phyloP scores from a whole-genome alignment of 352 stramenopile genomes.

The Bremia lactucae region DNA sequence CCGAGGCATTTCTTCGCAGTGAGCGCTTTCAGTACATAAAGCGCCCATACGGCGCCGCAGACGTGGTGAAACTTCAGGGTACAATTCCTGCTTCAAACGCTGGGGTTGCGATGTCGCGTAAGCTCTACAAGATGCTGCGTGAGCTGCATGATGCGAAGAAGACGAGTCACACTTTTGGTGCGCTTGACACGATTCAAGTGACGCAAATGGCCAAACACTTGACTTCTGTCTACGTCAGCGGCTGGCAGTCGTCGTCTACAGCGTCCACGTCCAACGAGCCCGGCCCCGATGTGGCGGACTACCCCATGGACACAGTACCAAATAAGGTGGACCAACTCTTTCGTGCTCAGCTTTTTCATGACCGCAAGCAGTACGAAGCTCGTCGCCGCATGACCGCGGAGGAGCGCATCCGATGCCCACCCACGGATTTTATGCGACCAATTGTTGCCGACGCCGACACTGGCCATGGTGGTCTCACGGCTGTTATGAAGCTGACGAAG shows the following conservation, averaged over 20 bases:
- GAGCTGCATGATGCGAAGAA: slow-evolving; percentile 67
- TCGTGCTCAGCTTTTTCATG: slow-evolving; percentile 93
- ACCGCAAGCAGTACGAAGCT: slow-evolving; percentile 94
- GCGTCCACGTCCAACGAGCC: slow-evolving; percentile 93
- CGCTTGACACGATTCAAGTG: slow-evolving; percentile 92
- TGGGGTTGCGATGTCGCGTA: slow-evolving; percentile 48
- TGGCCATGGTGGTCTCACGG: slow-evolving; percentile 91
- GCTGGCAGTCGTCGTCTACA: slow-evolving; percentile 95
- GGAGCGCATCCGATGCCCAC: slow-evolving; percentile 60
- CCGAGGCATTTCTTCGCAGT: slow-evolving; percentile 55
- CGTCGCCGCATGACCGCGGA: slow-evolving; percentile 71
- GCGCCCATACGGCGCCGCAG: slow-evolving; percentile 65
- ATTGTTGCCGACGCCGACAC: slow-evolving; percentile 98
- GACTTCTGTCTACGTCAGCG: slow-evolving; percentile 93
- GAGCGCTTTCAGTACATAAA: slow-evolving; percentile 74
- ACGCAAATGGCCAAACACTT: slow-evolving; percentile 92
- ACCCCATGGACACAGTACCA: slow-evolving; percentile 97
- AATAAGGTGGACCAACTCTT: slow-evolving; percentile 98
- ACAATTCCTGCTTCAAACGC: slow-evolving; percentile 40
- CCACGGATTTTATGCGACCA: slow-evolving; percentile 93
- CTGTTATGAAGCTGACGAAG: slow-evolving; percentile 98
- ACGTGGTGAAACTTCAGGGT: slow-evolving; percentile 84
- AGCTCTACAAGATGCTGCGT: slow-evolving; percentile 84
- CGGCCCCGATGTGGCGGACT: slow-evolving; percentile 94
- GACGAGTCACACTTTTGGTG: slow-evolving; percentile 82